Base-by-base conservation (phyloP, 148 eudicot species). In the Rhododendron simsii region DNA sequence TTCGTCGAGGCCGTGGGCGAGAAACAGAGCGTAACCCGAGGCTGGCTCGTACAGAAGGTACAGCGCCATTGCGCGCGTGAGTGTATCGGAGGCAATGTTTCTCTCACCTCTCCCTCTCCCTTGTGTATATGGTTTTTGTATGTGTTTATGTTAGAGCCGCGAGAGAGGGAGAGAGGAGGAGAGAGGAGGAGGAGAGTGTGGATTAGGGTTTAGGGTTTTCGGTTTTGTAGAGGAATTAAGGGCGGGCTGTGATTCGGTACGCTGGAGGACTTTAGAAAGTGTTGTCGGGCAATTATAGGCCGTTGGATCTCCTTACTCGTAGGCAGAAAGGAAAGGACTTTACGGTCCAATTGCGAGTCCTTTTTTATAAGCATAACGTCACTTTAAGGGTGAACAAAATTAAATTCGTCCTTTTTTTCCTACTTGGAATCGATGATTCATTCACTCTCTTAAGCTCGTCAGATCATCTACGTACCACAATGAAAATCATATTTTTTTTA, bases 1-100 rank as follows among this genome's bases (percentile, higher is more conserved):
- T 87, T 97, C 98, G 78, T 97, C 99, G 6, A 97, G 20, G 1
- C 99, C 99, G n/a, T 95, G 92, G 8, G 92, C 94, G 5, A 51
- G 51, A 35, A 97, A 95, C 41, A 97, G 78, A 0, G 90, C 92
- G 35, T 93, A 95, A 0, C 98, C 99, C 11, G 96, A 93, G 4
- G 99, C 90, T 0, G 96, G 91, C 78, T 97, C 99, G 61, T 88
- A 90, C 37, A 97, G 88, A 12, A 95, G n/a, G 86, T 92, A 90
- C 28, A 92, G 78, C 80, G 92, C 92, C 99, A 95, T 93, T 83
- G 20, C 28, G 3, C 26, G 57, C 47, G 55, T 23, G 20, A 71
- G 2, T 13, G 74, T 35, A 45, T 47, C 55, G 15, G 16, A 14
- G 57, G 9, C 9, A 9, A 8, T 50, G 30, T 23, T 0, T n/a